These are phyloP conservation scores for Acanthochlamys bracteata DNA, from an alignment of 106 monocot genomes.

Conservation along the genomic window DNA sequence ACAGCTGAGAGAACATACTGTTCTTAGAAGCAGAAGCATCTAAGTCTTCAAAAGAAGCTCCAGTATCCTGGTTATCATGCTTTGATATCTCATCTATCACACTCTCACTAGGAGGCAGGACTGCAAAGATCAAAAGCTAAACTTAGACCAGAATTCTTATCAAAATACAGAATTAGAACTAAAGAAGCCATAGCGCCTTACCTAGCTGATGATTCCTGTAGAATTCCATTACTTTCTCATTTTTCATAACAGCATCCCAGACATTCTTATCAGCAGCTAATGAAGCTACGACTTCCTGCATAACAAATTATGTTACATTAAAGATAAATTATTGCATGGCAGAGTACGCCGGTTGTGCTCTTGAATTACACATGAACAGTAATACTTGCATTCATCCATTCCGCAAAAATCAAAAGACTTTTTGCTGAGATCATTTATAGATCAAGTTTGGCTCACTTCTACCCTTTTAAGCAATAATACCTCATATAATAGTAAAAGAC, in stretches of 20 bases:
- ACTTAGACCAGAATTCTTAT: too few species aligned
- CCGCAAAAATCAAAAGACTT: too few species aligned
- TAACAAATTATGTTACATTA: background rate
- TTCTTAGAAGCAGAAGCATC: background rate
- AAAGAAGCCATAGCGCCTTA: background rate
- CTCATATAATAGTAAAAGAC: too few species aligned
- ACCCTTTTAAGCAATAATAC: too few species aligned
- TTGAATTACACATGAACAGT: background rate
- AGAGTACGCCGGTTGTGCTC: too few species aligned
- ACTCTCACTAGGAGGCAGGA: background rate
- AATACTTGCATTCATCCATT: background rate
- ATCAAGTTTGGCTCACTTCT: too few species aligned
- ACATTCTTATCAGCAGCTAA: constrained; percentile 17
- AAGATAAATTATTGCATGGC: too few species aligned
- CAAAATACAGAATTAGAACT: background rate
- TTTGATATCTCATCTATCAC: background rate
- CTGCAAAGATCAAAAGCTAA: background rate
- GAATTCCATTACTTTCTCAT: constrained; percentile 14
- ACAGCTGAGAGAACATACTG: background rate
- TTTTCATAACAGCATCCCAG: constrained; percentile 21
- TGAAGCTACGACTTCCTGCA: constrained; percentile 18
- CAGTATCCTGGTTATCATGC: background rate
- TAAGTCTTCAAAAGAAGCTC: background rate
- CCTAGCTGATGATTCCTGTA: constrained; percentile 7
- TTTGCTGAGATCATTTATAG: too few species aligned